Evolutionary conservation across 176 grass and related monocot species (phyloP).

Genomic region (Cymbopogon citratus): DNA sequence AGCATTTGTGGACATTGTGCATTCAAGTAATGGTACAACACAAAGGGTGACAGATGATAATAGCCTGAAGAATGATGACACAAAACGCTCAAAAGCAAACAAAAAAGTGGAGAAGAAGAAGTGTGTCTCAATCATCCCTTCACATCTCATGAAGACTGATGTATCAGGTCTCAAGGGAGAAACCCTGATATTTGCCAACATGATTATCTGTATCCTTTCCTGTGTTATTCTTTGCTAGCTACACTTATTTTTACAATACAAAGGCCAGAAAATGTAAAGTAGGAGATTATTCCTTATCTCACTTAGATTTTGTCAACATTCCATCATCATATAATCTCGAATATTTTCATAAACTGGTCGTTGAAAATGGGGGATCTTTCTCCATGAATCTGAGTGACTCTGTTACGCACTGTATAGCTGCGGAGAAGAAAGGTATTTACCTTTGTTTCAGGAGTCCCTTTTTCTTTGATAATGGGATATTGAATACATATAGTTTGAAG

Average conservation of each 20-base stretch:
- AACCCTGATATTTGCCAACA: conserved; percentile 78
- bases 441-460: background rate
- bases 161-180: conserved; percentile 72
- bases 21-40: conserved; percentile 78
- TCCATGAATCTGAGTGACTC: conserved; percentile 98
- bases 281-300: conserved; percentile 46
- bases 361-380: conserved; percentile 89
- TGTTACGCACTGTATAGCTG: conserved; percentile 75
- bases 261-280: conserved; percentile 2
- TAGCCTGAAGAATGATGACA: conserved; percentile 38
- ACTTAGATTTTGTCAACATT: conserved; percentile 80
- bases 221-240: conserved; percentile 2
- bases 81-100: conserved; percentile 40
- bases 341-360: conserved; percentile 86
- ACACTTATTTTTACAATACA: background rate
- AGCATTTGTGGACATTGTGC: conserved; percentile 89
- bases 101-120: conserved; percentile 67
- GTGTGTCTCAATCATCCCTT: conserved; percentile 57
- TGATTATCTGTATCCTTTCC: conserved; percentile 93
- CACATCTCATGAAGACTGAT: conserved; percentile 87
- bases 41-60: conserved; percentile 41
- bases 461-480: conserved; percentile 16
- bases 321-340: conserved; percentile 76
- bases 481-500: conserved; percentile 25
- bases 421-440: conserved; percentile 77